Evolutionary conservation across 1,284 basidiomycete genomes (phyloP).

Genomic region (Rhodotorula sp.): DNA sequence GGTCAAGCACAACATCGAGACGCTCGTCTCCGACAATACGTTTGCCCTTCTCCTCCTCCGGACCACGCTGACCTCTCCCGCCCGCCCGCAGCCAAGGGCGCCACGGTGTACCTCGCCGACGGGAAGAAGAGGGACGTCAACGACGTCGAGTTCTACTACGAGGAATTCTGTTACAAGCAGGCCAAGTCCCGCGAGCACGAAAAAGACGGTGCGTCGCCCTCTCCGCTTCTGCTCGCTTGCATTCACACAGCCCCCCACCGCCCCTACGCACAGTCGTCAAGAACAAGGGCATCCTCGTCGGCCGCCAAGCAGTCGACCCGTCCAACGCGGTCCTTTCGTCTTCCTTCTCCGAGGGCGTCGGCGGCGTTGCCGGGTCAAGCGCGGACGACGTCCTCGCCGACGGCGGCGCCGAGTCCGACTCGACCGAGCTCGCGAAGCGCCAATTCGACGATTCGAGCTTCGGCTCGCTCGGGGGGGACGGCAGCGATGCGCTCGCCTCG

Average conservation of each 20-base stretch:
- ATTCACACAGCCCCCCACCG: not conserved
- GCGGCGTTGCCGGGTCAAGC: not conserved
- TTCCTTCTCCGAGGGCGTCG: not conserved
- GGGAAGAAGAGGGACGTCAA: constrained; percentile 1
- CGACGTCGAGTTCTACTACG: constrained; percentile 9
- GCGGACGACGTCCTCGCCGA: not conserved
- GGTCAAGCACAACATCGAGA: constrained; percentile 3
- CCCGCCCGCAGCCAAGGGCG: not conserved
- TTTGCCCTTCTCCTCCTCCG: too few relatives aligned
- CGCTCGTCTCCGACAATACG: constrained; percentile 5
- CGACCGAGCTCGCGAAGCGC: not conserved
- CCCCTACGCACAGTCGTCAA: not conserved
- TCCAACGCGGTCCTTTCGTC: too few relatives aligned
- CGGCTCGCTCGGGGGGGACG: not conserved
- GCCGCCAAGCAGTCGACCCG: not conserved
- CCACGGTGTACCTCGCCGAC: constrained; percentile 10
- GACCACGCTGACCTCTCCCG: not conserved
- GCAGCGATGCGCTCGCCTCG: too few relatives aligned
- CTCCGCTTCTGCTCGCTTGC: not conserved
- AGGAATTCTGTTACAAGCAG: constrained; percentile 22
- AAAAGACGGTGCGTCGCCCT: not conserved
- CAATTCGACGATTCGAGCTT: too few relatives aligned
- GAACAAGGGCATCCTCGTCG: not conserved
- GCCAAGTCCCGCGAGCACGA: not conserved
- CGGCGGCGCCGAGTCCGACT: too few relatives aligned